Base-by-base conservation (phyloP, 1,284 basidiomycete genomes). In the Tilletia indica region DNA sequence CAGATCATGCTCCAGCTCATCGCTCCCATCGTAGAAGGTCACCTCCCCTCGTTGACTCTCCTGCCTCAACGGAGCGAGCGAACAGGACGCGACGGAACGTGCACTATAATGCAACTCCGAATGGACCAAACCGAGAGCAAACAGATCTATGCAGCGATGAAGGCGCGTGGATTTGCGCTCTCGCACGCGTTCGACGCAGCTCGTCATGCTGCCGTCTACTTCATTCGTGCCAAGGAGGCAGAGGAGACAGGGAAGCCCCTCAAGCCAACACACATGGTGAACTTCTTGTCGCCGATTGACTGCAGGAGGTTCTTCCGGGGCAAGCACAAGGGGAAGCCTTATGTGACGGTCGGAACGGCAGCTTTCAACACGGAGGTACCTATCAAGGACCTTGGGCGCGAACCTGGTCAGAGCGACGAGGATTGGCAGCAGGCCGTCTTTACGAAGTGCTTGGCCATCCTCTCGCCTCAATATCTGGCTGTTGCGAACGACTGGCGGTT, bases 181-280 rank as follows among this genome's bases (percentile, higher is more conserved):
- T 63, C 58, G 25, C 67, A 68, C 11, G 67, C 39, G 0, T 34
- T 68, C 34, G 67, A 68, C 21, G 67, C 67, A 8, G 67, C 67
- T 9, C 45, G 67, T 8, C 67, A 68, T 47, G 25, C 45, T 4
- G 67, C 67, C 67, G 45, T 68, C 14, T 68, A 48, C n/a, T 42
- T 48, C 39, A 47, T 68, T 16, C 67, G 67, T 12, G 38, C 67
- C 31, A 36, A 49, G 49, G 67, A 49, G 39, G 42, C 67, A 31
- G 49, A 45, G 16, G 45, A 42, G 45, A 34, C 67, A 14, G 67
- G 48, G 4, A 21, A 49, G 45, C 39, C 39, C 19, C 45, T 68
- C 67, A 34, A 68, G 45, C 14, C 16, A 25, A 68, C 67, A n/a
- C 67, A 68, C 67, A 68, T 68, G 19, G 45, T 68, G 45, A 68